Base-by-base conservation (phyloP, 1,139 yeast genomes). In the Debaryomyces sp. region DNA sequence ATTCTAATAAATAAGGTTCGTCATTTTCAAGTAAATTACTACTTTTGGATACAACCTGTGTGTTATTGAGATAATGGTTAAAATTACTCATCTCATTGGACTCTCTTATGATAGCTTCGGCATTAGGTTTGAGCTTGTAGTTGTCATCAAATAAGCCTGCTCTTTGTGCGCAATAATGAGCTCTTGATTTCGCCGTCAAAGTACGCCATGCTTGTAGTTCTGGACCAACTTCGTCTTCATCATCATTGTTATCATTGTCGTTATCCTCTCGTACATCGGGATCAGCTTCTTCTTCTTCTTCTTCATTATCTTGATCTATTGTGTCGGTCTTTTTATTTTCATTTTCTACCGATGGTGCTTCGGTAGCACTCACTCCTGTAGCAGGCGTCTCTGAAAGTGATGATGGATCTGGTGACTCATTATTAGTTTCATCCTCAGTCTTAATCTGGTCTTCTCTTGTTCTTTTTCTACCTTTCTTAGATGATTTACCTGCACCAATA, bases 131-230 rank as follows among this genome's bases (percentile, higher is more conserved):
- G 10, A 92, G 66, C 49, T 74, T 78, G 54, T 74, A 70, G 15
- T 80, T 77, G 33, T 77, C 80, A 58, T 73, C 75, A 55, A 92
- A 91, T 44, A 90, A 68, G 6, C 78, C 82, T 0, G 90, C 78
- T 58, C 97, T 78, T 49, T 79, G 78, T 30, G 84, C 71, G 63
- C 96, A 86, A 52, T 89, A 81, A 49, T 86, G 83, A 6, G 95
- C 89, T 50, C 97, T 73, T 0, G 89, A 81, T 52, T 86, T 87
- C 0, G 96, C 89, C 0, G 96, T 89, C 18, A 87, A 66, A 10
- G 82, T 81, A 57, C 87, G 87, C 96, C 97, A 91, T 0, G 90
- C 84, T 49, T 87, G 87, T 44, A 83, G 66, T 60, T 89, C 95
- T 30, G 85, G 76, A 59, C 85, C 85, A 50, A 74, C 68, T 43